Evolutionary conservation across 192 early-diverging fungal genomes (phyloP).

Genomic region (Coemansia sp.): DNA sequence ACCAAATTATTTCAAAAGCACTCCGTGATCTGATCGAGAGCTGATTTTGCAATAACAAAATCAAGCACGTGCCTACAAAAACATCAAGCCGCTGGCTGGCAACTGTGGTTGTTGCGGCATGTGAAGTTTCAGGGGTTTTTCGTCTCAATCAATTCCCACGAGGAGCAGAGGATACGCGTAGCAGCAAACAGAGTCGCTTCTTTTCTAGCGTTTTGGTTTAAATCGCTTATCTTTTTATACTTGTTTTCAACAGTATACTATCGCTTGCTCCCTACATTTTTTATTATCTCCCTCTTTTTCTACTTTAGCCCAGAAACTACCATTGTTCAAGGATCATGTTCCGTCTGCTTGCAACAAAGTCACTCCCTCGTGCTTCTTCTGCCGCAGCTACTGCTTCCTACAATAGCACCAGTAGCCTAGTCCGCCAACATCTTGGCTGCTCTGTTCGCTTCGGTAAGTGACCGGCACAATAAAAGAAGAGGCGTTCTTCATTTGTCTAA

Average conservation of each 20-base stretch:
- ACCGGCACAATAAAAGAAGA: background rate
- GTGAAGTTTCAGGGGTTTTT: background rate
- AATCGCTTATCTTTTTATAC: background rate
- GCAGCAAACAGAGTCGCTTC: background rate
- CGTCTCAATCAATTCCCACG: background rate
- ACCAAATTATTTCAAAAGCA: no score
- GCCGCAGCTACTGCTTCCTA: background rate
- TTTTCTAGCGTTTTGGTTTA: background rate
- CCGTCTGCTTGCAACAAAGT: background rate
- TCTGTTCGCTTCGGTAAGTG: constrained; percentile 36
- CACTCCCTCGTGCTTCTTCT: constrained; percentile 11
- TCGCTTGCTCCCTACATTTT: no score
- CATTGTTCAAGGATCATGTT: constrained; percentile 4
- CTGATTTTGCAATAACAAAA: no score
- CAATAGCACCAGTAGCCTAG: background rate
- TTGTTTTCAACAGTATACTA: background rate
- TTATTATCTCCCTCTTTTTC: background rate
- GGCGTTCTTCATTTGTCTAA: no score
- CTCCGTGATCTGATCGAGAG: no score
- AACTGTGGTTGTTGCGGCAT: background rate
- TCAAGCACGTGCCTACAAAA: no score
- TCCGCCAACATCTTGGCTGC: background rate
- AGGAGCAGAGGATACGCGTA: no score
- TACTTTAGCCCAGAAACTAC: background rate
- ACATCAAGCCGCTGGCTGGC: no score